Percentiles rank a stretch among this genome's conserved stretches.
Conservation (phyloP, 805 yeast species). For the Nakazawaea peltata region DNA sequence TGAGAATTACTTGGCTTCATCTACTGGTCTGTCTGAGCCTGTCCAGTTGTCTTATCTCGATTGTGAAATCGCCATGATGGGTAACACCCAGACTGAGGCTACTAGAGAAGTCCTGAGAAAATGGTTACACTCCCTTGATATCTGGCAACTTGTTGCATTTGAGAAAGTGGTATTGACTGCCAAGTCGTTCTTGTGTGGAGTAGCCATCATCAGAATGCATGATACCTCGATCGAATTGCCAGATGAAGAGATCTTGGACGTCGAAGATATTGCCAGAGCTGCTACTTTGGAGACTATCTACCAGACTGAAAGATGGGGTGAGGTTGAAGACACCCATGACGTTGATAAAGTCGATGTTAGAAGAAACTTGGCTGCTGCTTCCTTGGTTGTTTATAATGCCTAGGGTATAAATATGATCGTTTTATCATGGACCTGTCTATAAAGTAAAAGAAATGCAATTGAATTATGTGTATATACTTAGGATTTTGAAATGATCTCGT, state of each 20-base stretch:
- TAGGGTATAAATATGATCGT: conserved; percentile 1
- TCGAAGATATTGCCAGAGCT: conserved; percentile 68
- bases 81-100: conserved; percentile 61
- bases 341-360: conserved; percentile 89
- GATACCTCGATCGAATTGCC: conserved; percentile 15
- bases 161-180: conserved; percentile 85
- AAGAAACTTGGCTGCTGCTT: conserved; percentile 75
- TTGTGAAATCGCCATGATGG: conserved; percentile 79
- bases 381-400: conserved; percentile 37
- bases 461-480: neutral
- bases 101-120: conserved; percentile 53
- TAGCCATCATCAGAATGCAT: conserved; percentile 47
- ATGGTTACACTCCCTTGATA: conserved; percentile 56
- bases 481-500: conserved; percentile 1
- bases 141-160: conserved; percentile 79
- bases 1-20: conserved; percentile 47
- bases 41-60: conserved; percentile 55
- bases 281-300: conserved; percentile 75
- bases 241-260: conserved; percentile 26
- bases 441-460: too few relatives aligned
- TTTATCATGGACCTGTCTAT: too few relatives aligned
- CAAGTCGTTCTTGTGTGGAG: conserved; percentile 82
- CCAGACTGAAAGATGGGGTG: conserved; percentile 94
- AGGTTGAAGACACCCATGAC: conserved; percentile 97
- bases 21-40: conserved; percentile 19